Percentiles rank a stretch among this genome's conserved stretches.
Conservation (phyloP, 176 grass and related monocot genomes). For the Oropetium thomaeum region DNA sequence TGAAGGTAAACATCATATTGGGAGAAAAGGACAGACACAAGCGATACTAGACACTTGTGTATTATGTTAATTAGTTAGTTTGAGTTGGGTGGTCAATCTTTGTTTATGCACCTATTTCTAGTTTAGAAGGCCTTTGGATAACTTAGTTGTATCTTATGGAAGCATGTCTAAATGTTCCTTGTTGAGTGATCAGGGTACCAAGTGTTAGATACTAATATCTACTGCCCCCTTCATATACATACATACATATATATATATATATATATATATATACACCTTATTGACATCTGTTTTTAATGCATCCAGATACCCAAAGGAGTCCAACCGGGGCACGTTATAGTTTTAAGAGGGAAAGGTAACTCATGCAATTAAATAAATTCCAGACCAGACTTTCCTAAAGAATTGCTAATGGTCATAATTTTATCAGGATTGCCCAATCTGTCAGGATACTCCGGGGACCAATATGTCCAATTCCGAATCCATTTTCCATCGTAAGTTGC, state of each 20-base stretch:
- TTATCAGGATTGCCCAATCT: conserved; percentile 68
- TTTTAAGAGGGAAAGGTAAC: conserved; percentile 96
- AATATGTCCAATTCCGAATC: conserved; percentile 79
- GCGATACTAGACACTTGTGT: not conserved
- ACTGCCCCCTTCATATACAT: not conserved
- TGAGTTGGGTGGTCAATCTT: not conserved
- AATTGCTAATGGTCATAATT: conserved; percentile 48
- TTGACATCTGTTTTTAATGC: conserved; percentile 20
- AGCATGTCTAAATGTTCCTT: conserved; percentile 15
- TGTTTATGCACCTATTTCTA: not conserved
- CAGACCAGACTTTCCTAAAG: not conserved
- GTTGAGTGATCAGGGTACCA: not conserved
- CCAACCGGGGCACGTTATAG: conserved; percentile 66
- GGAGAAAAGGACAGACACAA: not conserved
- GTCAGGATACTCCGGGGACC: conserved; percentile 66
- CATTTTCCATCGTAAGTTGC: conserved; percentile 90
- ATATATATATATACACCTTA: conserved; percentile 9
- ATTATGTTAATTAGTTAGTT: conserved; percentile 1
- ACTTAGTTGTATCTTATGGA: conserved; percentile 5
- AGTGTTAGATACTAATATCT: conserved; percentile 7
- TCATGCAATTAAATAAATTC: conserved; percentile 19
- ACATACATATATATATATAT: no score
- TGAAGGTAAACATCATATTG: conserved; percentile 50
- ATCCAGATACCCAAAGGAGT: conserved; percentile 91
- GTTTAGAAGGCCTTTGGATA: conserved; percentile 17